Base-by-base conservation (phyloP, 2,329 filamentous ascomycete species). In the Byssothecium circinans region DNA sequence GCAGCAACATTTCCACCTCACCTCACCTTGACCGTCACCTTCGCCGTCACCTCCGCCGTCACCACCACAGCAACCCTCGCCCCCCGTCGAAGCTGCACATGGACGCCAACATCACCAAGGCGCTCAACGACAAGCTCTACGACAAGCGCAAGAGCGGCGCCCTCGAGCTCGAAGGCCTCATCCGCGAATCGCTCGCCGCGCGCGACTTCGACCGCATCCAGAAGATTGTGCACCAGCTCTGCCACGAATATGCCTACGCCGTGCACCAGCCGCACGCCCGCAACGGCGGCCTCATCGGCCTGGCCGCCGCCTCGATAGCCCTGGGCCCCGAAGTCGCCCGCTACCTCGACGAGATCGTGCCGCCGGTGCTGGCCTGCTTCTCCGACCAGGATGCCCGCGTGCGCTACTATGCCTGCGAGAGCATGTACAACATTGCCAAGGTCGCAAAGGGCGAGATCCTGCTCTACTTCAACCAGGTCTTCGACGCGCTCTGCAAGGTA, bases 391-490 rank as follows among this genome's bases (percentile, higher is more conserved):
- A 99, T 86, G 91, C 94, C 22, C 84, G 94, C 49, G 94, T 97
- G 25, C 84, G 94, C 56, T 99, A 99, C 72, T 99, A 99, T 74
- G 94, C 94, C 19, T 99, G 94, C 74, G 94, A 99, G 77, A 95
- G 91, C 72, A 99, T 99, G 94, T 99, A 99, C 76, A 99, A 99
- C 73, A 99, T 99, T 67, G 91, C 94, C 66, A 99, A 99, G 75
- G 94, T 99, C 39, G 94, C 92, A 51, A 99, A 99, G 74, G 94
- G 95, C 30, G 94, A 99, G 73, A 94, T 99, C 17, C 74, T 99
- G 56, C 83, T 95, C 33, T 99, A 96, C 77, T 99, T 99, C 74
- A 99, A 99, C 74, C 88, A 95, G 64, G 94, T 99, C 54, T 99
- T 99, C 67, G 94, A 99, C 75, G 91, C 94, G 18, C 78, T 99